Percentiles rank a stretch among this genome's conserved stretches.
Evolutionary conservation across 140 eudicot genomes (phyloP).

Genomic region (Cichorium intybus): DNA sequence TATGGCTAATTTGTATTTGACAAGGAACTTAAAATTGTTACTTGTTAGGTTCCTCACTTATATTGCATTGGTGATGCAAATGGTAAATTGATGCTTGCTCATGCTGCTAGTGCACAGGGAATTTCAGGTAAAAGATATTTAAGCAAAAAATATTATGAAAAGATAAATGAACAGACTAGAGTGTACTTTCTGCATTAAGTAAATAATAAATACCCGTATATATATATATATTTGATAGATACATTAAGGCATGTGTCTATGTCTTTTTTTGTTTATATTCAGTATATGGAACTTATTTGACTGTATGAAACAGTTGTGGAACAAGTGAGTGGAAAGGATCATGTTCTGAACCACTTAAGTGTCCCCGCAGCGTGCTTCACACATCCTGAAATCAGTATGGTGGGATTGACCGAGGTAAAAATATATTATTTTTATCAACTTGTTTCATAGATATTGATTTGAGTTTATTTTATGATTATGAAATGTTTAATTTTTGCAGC

Average conservation of each 20-base stretch:
- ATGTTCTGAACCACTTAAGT: constrained; percentile 53
- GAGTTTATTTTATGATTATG: neutral
- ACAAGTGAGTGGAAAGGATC: constrained; percentile 85
- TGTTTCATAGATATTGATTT: neutral
- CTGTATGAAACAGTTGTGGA: constrained; percentile 66
- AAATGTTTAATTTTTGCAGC: constrained; percentile 42
- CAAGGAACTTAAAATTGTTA: constrained; percentile 15
- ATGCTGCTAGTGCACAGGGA: constrained; percentile 99
- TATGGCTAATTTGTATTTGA: constrained; percentile 16
- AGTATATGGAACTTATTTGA: neutral
- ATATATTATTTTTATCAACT: neutral
- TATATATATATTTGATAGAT: no score
- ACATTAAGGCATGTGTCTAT: no score
- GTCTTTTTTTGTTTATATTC: neutral
- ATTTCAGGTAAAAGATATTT: constrained; percentile 65
- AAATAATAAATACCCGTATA: no score
- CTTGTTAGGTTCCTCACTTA: constrained; percentile 76
- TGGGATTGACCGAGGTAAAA: constrained; percentile 89
- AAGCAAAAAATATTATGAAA: no score
- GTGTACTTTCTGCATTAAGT: no score
- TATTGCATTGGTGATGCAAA: constrained; percentile 99
- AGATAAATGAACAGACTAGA: no score
- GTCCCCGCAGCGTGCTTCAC: constrained; percentile 65
- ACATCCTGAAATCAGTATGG: constrained; percentile 99
- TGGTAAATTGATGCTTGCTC: constrained; percentile 98